These are phyloP conservation scores for Oryza meridionalis DNA, from an alignment of 176 grass and related monocot species.

Conservation along the genomic window DNA sequence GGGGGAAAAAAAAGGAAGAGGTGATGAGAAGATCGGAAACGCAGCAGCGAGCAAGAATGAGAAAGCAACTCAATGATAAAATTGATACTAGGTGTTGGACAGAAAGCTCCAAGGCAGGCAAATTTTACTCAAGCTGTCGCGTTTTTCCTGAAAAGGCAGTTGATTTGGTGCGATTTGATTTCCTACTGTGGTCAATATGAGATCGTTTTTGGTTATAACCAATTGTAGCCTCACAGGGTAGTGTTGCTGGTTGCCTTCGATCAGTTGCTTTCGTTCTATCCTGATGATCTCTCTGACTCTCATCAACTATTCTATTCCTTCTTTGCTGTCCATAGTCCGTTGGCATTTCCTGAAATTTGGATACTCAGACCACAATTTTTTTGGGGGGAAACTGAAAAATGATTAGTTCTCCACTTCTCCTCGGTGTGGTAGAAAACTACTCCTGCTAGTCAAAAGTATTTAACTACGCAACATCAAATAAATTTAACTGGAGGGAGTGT, in stretches of 20 bases:
- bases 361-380: neutral
- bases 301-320: neutral
- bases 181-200: slow-evolving; percentile 8
- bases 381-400: neutral
- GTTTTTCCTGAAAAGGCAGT: slow-evolving; percentile 28
- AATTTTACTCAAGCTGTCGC: slow-evolving; percentile 34
- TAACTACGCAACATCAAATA: too few species aligned
- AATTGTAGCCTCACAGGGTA: neutral
- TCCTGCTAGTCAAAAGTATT: too few species aligned
- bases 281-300: neutral
- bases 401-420: neutral
- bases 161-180: slow-evolving; percentile 37
- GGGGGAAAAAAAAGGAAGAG: neutral
- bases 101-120: neutral
- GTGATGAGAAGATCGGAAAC: slow-evolving; percentile 13
- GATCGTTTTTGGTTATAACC: neutral
- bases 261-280: neutral
- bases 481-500: too few species aligned
- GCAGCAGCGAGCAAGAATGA: slow-evolving; percentile 25
- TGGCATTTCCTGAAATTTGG: slow-evolving; percentile 20
- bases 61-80: slow-evolving; percentile 22
- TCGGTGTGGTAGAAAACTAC: neutral
- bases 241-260: neutral
- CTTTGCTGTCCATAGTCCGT: neutral
- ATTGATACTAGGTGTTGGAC: slow-evolving; percentile 4